Evolutionary conservation across 306 rosid species (phyloP).

Genomic region (Albizia julibrissin): DNA sequence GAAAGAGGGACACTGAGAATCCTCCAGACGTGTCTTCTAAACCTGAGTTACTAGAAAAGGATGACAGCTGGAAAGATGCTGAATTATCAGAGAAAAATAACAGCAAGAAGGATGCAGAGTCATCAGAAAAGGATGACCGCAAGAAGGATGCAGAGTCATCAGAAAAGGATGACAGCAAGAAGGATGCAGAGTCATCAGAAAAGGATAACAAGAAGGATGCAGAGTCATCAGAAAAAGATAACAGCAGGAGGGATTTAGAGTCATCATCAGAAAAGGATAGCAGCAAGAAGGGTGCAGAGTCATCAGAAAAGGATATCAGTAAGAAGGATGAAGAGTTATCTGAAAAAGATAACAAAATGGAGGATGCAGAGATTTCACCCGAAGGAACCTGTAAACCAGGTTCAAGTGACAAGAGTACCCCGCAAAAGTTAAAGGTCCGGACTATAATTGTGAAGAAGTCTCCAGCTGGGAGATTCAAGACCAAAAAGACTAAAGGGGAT

Average conservation of each 20-base stretch:
- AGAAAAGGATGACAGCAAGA: not conserved
- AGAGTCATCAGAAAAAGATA: not conserved
- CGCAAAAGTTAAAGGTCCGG: not conserved
- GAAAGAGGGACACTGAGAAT: not conserved
- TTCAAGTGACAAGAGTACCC: not conserved
- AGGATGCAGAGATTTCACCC: not conserved
- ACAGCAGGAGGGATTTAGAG: not conserved
- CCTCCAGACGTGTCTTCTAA: not conserved
- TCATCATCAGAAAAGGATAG: not conserved
- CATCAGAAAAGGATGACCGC: not conserved
- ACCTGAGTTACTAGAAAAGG: not conserved
- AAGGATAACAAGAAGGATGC: not conserved
- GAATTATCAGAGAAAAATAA: not conserved
- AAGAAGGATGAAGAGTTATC: not conserved
- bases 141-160: not conserved
- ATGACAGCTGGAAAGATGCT: not conserved
- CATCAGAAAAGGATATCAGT: not conserved
- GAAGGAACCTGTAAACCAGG: not conserved
- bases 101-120: not conserved
- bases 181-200: not conserved
- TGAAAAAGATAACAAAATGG: not conserved
- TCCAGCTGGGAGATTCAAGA: not conserved
- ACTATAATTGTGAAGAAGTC: not conserved
- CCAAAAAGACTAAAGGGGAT: not conserved
- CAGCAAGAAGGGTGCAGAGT: not conserved